phyloP scores from a whole-genome alignment of 345 rosid genomes.

The Aquilaria malaccensis region DNA sequence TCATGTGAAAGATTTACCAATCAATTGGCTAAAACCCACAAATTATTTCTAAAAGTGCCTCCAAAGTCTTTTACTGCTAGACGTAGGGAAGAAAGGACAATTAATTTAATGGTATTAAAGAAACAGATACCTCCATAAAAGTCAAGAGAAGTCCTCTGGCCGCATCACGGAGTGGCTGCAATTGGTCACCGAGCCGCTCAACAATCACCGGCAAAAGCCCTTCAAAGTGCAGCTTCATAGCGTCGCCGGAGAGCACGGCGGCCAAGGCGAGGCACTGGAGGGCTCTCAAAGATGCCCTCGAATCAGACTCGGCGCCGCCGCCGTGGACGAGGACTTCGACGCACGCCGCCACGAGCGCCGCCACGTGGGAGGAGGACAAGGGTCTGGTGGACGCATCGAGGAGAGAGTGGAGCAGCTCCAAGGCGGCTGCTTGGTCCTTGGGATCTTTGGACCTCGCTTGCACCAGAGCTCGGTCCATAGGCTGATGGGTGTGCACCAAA shows the following conservation, averaged over 20 bases:
- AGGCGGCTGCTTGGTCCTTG: conserved; percentile 90
- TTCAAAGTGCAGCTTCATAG: conserved; percentile 82
- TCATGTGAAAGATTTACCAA: too few relatives aligned
- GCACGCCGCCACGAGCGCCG: conserved; percentile 76
- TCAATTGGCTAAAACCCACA: too few relatives aligned
- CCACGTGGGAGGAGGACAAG: conserved; percentile 67
- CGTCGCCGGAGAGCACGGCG: conserved; percentile 86
- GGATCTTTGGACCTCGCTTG: conserved; percentile 92
- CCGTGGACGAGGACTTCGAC: conserved; percentile 53
- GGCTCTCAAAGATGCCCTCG: conserved; percentile 83
- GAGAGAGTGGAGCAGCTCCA: conserved; percentile 43
- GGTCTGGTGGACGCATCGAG: conserved; percentile 40
- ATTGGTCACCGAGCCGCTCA: conserved; percentile 76
- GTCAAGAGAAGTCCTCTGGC: conserved; percentile 89
- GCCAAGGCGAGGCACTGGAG: conserved; percentile 94
- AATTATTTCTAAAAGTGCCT: too few relatives aligned
- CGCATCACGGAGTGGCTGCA: conserved; percentile 88
- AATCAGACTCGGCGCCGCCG: conserved; percentile 53
- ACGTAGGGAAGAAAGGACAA: too few relatives aligned
- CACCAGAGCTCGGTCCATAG: conserved; percentile 91
- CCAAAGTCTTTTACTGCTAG: too few relatives aligned
- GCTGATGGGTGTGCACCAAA: background rate
- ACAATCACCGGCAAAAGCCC: conserved; percentile 86
- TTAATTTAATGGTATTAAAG: too few relatives aligned
- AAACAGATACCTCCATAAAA: conserved; percentile 78